Base-by-base conservation (phyloP, 1,139 yeast genomes). In the Magnusiomyces paraingens region DNA sequence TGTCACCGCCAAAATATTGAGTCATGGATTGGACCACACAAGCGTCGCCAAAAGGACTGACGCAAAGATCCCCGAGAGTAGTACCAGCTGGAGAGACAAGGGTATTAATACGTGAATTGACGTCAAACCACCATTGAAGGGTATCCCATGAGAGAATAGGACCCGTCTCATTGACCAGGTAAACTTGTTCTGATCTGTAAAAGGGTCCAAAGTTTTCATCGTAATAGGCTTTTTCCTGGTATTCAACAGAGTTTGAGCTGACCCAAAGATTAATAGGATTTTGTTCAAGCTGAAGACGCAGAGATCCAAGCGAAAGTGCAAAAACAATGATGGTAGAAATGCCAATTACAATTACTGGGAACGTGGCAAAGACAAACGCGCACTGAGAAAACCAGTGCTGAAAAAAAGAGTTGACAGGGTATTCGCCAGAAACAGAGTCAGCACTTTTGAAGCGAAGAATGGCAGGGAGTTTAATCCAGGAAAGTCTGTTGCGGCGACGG, bases 21-120 rank as follows among this genome's bases (percentile, higher is more conserved):
- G 96, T 84, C 57, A 88, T 83, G 1, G 96, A 88, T 66, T 91
- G 95, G n/a, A 93, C 74, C 0, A 85, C 91, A 72, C 99, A 93
- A 0, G 84, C 76, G 35, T 61, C 65, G 12, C 83, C 94, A 2
- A 81, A 73, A 0, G 98, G 97, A 61, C 85, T 86, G 68, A 88
- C 83, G 65, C 99, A 93, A 52, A 90, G 69, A 58, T 86, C 89
- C n/a, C 80, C 77, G 50, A 84, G 77, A 0, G 71, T 60, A 3
- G 76, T 63, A 20, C 68, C 62, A 6, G 60, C 58, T 1, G 51
- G 44, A 5, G 65, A 64, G 32, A 49, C 56, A 32, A 71, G 54
- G 8, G 57, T 57, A 3, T 70, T 61, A 1, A 91, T 76, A 57
- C 83, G 78, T 4, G 66, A 58, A 66, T 93, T 98, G 39, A 82